These are phyloP conservation scores for Nicotiana knightiana DNA, from an alignment of 257 asterid species.

Conservation along the genomic window DNA sequence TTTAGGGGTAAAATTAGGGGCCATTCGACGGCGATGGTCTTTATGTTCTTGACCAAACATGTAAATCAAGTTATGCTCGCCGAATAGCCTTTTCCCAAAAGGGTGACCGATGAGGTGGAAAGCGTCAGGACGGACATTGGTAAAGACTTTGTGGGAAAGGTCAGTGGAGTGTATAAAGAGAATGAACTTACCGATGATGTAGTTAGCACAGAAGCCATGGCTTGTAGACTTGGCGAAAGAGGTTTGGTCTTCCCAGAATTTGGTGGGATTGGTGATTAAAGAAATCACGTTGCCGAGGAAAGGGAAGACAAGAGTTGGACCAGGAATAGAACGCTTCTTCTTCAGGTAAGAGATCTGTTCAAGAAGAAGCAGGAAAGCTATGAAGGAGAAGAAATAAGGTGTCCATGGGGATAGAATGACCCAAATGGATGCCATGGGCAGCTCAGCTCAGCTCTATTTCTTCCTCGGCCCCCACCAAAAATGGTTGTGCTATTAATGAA, in stretches of 20 bases:
- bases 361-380: conserved; percentile 42
- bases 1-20: conserved; percentile 78
- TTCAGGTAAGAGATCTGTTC: conserved; percentile 71
- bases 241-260: conserved; percentile 70
- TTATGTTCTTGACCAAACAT: conserved; percentile 87
- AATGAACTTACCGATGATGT: conserved; percentile 73
- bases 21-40: conserved; percentile 70
- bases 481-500: neutral
- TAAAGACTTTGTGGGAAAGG: conserved; percentile 65
- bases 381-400: conserved; percentile 40
- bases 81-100: conserved; percentile 80
- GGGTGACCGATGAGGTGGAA: conserved; percentile 91
- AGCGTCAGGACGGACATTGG: conserved; percentile 89
- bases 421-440: conserved; percentile 20
- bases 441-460: neutral
- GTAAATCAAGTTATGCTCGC: conserved; percentile 77
- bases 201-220: conserved; percentile 67
- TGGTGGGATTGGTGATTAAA: conserved; percentile 51
- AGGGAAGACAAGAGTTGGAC: conserved; percentile 67
- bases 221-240: conserved; percentile 52
- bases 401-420: conserved; percentile 26
- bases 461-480: neutral
- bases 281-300: conserved; percentile 71
- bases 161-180: conserved; percentile 74
- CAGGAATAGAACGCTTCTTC: conserved; percentile 70